phyloP scores from a whole-genome alignment of 169 alveolate genomes.

The Cryptosporidium ubiquitum region DNA sequence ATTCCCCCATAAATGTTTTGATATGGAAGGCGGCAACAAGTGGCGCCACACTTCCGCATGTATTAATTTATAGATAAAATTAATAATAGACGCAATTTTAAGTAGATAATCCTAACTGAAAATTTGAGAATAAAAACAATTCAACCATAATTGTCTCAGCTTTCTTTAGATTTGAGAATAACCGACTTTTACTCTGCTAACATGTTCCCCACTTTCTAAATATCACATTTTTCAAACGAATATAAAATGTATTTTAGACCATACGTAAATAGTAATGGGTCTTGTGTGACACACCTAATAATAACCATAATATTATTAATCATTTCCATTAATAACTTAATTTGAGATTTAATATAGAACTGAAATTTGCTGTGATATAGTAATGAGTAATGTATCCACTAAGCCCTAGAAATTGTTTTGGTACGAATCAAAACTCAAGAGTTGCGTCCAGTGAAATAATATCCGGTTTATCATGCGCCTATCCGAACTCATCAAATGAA shows the following conservation, averaged over 20 bases:
- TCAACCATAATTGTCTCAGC: background rate
- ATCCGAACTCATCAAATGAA: constrained; percentile 68
- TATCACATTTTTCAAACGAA: background rate
- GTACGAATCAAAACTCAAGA: background rate
- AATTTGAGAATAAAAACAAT: background rate
- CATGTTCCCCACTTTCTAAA: background rate
- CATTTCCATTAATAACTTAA: background rate
- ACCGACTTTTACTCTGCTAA: background rate
- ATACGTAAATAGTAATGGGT: constrained; percentile 51
- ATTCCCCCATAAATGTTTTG: constrained; percentile 7
- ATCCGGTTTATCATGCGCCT: constrained; percentile 17
- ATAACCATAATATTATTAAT: background rate
- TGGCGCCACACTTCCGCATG: constrained; percentile 32
- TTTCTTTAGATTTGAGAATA: background rate
- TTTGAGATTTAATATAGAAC: background rate
- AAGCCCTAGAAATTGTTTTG: constrained; percentile 60
- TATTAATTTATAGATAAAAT: constrained; percentile 9
- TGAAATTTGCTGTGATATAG: background rate
- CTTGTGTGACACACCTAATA: constrained; percentile 40
- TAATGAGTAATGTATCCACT: constrained; percentile 59
- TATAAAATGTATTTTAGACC: constrained; percentile 12
- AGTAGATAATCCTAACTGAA: background rate
- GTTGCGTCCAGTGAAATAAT: background rate
- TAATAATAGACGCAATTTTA: background rate
- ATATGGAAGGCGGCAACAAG: constrained; percentile 43